phyloP scores from a whole-genome alignment of 768 basidiomycete genomes.

The Hemileccinum impolitum region DNA sequence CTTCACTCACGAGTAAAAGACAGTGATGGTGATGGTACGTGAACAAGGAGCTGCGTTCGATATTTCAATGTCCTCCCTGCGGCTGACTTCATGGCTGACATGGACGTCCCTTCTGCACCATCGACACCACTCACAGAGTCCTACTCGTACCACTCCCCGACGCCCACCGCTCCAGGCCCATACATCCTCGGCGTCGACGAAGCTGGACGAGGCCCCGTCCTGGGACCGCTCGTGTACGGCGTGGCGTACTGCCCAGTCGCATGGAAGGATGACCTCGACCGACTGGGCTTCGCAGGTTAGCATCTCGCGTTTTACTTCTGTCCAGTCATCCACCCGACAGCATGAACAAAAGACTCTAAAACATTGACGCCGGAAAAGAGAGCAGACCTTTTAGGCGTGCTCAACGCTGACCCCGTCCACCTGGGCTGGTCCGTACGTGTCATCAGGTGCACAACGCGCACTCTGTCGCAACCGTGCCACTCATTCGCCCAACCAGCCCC shows the following conservation, averaged over 20 bases:
- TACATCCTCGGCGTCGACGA: constrained; percentile 99
- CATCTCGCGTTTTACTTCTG: background rate
- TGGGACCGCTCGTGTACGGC: constrained; percentile 95
- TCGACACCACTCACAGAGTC: constrained; percentile 60
- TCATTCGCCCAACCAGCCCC: constrained; percentile 50
- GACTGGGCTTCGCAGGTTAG: constrained; percentile 88
- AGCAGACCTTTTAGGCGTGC: constrained; percentile 56
- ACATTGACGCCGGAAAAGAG: constrained; percentile 73
- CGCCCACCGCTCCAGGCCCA: constrained; percentile 65
- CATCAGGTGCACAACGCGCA: constrained; percentile 44
- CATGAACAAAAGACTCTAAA: constrained; percentile 78
- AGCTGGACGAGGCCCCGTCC: constrained; percentile 92
- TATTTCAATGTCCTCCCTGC: constrained; percentile 7
- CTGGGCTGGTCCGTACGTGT: constrained; percentile 83
- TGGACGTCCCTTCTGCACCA: too few species aligned
- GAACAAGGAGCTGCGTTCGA: background rate
- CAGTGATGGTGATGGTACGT: constrained; percentile 1
- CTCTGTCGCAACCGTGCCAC: background rate
- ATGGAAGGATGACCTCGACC: constrained; percentile 70
- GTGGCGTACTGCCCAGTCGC: constrained; percentile 87
- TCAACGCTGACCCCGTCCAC: constrained; percentile 67
- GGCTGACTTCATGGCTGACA: constrained; percentile 16
- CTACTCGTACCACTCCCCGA: constrained; percentile 75
- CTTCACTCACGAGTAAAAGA: constrained; percentile 13
- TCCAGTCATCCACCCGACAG: background rate